Evolutionary conservation across 2,329 filamentous ascomycete species (phyloP).

Genomic region (Penicillium sp.): DNA sequence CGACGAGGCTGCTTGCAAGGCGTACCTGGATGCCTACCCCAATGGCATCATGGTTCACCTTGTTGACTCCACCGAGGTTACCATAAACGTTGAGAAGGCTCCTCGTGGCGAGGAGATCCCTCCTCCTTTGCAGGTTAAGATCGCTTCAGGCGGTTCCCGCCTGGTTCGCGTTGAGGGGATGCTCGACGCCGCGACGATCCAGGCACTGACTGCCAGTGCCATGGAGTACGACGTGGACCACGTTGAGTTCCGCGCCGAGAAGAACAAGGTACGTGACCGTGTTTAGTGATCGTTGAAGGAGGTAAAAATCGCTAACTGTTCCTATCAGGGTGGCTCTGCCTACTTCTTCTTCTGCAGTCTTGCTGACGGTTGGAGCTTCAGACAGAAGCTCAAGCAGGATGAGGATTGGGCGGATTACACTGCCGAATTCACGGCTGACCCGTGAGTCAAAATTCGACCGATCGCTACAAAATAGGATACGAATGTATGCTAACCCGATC

Average conservation of each 20-base stretch:
- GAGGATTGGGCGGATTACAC: constrained; percentile 12
- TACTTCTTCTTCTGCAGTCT: constrained; percentile 20
- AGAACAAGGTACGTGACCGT: constrained; percentile 8
- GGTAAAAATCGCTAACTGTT: background rate
- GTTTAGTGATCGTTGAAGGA: background rate
- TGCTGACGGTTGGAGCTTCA: constrained; percentile 12
- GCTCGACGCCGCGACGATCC: background rate
- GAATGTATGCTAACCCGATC: background rate
- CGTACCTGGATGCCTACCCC: constrained; percentile 41
- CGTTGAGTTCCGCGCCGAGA: background rate
- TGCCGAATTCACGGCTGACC: constrained; percentile 17
- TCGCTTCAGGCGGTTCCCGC: constrained; percentile 4
- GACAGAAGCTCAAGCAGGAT: constrained; percentile 5
- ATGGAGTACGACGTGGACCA: constrained; percentile 12
- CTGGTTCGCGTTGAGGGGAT: constrained; percentile 1
- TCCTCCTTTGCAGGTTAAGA: constrained; percentile 45
- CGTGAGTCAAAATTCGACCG: constrained; percentile 11
- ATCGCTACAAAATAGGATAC: background rate
- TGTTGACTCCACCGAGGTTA: constrained; percentile 39
- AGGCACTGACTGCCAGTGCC: background rate
- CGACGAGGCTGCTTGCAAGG: constrained; percentile 38
- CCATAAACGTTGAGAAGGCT: background rate
- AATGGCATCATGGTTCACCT: constrained; percentile 46
- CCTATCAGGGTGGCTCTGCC: constrained; percentile 1
- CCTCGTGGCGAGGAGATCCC: constrained; percentile 34